Evolutionary conservation across 306 rosid genomes (phyloP).

Genomic region (Crataegus laevigata): DNA sequence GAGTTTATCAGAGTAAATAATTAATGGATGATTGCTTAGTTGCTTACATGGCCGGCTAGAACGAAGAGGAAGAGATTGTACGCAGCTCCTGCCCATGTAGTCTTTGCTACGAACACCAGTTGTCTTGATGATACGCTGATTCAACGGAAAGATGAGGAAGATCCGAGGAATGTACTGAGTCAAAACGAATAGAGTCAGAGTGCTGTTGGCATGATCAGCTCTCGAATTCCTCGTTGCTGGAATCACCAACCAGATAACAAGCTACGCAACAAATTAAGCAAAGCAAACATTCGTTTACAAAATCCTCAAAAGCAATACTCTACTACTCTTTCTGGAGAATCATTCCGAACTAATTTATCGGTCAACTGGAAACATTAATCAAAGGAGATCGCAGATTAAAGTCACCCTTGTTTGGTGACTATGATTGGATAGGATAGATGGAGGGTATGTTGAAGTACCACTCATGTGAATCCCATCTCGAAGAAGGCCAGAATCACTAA

Average conservation of each 20-base stretch:
- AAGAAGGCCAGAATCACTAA: too few relatives aligned
- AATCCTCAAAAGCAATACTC: background rate
- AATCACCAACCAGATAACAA: slow-evolving; percentile 72
- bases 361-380: too few relatives aligned
- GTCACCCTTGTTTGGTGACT: too few relatives aligned
- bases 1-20: too few relatives aligned
- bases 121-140: slow-evolving; percentile 61
- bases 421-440: too few relatives aligned
- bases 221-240: slow-evolving; percentile 43
- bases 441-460: too few relatives aligned
- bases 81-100: slow-evolving; percentile 93
- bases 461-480: too few relatives aligned
- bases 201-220: slow-evolving; percentile 68
- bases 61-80: slow-evolving; percentile 81
- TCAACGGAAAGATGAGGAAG: slow-evolving; percentile 79
- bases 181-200: slow-evolving; percentile 70
- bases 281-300: background rate
- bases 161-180: slow-evolving; percentile 73
- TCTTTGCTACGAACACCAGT: slow-evolving; percentile 73
- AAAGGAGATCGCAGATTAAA: too few relatives aligned
- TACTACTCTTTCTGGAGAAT: background rate
- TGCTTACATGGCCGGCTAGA: slow-evolving; percentile 83
- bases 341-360: too few relatives aligned
- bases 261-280: slow-evolving; percentile 39
- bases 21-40: background rate